These are phyloP conservation scores for Phytophthora pistaciae DNA, from an alignment of 352 stramenopile genomes.

Conservation along the genomic window DNA sequence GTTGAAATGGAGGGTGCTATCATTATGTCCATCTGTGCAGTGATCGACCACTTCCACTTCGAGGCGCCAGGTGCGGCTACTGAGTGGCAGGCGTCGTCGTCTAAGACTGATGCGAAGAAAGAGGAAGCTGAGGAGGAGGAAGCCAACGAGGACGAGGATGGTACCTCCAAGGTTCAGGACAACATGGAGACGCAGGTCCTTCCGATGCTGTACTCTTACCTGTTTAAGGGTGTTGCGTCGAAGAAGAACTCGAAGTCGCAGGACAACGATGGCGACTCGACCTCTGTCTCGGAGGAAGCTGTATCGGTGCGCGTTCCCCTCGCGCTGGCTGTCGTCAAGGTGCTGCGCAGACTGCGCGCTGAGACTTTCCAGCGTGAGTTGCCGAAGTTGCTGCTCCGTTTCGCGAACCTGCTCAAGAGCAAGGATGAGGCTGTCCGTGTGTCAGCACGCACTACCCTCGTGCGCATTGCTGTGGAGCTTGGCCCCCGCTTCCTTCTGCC, in stretches of 20 bases:
- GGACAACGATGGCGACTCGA: slow-evolving; percentile 61
- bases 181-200: slow-evolving; percentile 85
- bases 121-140: slow-evolving; percentile 29
- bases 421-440: slow-evolving; percentile 95
- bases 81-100: slow-evolving; percentile 37
- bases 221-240: slow-evolving; percentile 89
- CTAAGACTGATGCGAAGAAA: slow-evolving; percentile 3
- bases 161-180: slow-evolving; percentile 75
- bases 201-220: slow-evolving; percentile 86
- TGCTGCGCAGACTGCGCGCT: slow-evolving; percentile 94
- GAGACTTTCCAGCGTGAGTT: slow-evolving; percentile 94
- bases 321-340: slow-evolving; percentile 97
- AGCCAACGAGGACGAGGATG: slow-evolving; percentile 20
- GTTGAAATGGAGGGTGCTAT: slow-evolving; percentile 94
- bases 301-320: slow-evolving; percentile 92
- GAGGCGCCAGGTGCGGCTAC: slow-evolving; percentile 55
- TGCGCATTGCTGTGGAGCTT: slow-evolving; percentile 95
- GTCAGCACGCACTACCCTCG: slow-evolving; percentile 93
- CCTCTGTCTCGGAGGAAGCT: slow-evolving; percentile 29
- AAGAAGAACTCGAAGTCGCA: slow-evolving; percentile 66
- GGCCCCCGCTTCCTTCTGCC: slow-evolving; percentile 86
- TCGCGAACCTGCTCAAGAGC: slow-evolving; percentile 88
- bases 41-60: slow-evolving; percentile 98
- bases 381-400: slow-evolving; percentile 94
- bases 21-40: slow-evolving; percentile 92